A percentile compares a stretch with the other conserved stretches of the same genome.
Conservation (phyloP, 345 rosid genomes). For the Aurinia saxatilis region DNA sequence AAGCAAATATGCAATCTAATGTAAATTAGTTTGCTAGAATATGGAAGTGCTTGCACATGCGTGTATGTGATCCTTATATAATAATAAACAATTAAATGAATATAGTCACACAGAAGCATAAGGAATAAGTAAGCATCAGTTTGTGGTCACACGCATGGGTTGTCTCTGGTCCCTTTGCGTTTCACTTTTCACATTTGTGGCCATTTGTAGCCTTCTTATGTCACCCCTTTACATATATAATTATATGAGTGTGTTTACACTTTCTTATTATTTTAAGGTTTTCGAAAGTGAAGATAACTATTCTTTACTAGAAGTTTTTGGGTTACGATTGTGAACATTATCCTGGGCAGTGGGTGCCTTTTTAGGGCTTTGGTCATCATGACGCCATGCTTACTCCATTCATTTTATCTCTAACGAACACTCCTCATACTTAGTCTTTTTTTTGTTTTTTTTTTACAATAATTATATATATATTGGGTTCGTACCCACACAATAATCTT, state of each 20-base stretch:
- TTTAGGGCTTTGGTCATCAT: conserved; percentile 34
- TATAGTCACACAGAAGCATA: conserved; percentile 1
- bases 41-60: conserved; percentile 24
- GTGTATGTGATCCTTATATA: not conserved
- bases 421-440: not conserved
- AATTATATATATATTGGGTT: no score
- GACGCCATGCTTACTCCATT: conserved; percentile 26
- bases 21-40: conserved; percentile 11
- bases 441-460: no score
- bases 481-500: no score
- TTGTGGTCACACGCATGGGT: conserved; percentile 90
- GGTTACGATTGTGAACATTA: conserved; percentile 23
- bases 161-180: conserved; percentile 51
- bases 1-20: conserved; percentile 20
- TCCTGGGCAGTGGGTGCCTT: conserved; percentile 19
- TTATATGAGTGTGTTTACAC: conserved; percentile 21
- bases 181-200: conserved; percentile 34
- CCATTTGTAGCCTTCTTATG: conserved; percentile 31
- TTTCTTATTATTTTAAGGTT: conserved; percentile 22
- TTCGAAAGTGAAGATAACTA: conserved; percentile 4
- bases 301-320: conserved; percentile 13
- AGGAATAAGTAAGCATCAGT: conserved; percentile 29
- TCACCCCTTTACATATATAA: conserved; percentile 20
- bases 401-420: not conserved
- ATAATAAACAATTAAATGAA: not conserved